Base-by-base conservation (phyloP, 352 stramenopile genomes). In the Blastocystis sp. region DNA sequence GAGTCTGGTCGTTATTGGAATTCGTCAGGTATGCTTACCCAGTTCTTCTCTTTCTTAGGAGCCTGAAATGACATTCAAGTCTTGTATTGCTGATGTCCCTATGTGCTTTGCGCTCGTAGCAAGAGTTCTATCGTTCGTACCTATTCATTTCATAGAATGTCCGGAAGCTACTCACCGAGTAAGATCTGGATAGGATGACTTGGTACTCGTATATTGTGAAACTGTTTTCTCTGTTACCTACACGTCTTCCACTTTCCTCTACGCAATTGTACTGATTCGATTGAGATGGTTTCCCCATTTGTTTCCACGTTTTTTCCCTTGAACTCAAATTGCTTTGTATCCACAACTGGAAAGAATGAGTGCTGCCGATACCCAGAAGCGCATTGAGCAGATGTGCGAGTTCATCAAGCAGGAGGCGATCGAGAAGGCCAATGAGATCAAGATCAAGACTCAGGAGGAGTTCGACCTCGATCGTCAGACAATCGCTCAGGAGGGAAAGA, bases 341-440 rank as follows among this genome's bases (percentile, higher is more conserved):
- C 11, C 7, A 59, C 51, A 27, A 14, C 51, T 59, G 18, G 3
- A 27, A 59, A 67, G 21, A 11, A 67, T 67, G 57, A 67, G 57
- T 38, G 57, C 57, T 42, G 29, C n/a, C 38, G 57, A 67, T 67
- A 67, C 57, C 16, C 27, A 67, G 27, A 67, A 91, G 79, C 91
- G 93, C 89, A 97, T 97, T 89, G 93, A 94, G 87, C 93, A 97
- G 90, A 97, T 97, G 93, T 93, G 95, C 87, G 98, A 98, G 88
- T 98, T 98, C 90, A 98, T 98, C 90, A 91, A 98, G 87, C 95
- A 98, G 91, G 96, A 98, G 90, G 96, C 96, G 61, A 94, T 97
- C 87, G 96, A 98, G 90, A 98, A 98, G 91, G 94, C 94, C 72
- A 98, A 98, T 86, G 95, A 98, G 91, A 97, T 98, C 88, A 93